Evolutionary conservation across 257 asterid genomes (phyloP), one percentile per base, ranked within the genome.

Genomic region (Lantana camara): DNA sequence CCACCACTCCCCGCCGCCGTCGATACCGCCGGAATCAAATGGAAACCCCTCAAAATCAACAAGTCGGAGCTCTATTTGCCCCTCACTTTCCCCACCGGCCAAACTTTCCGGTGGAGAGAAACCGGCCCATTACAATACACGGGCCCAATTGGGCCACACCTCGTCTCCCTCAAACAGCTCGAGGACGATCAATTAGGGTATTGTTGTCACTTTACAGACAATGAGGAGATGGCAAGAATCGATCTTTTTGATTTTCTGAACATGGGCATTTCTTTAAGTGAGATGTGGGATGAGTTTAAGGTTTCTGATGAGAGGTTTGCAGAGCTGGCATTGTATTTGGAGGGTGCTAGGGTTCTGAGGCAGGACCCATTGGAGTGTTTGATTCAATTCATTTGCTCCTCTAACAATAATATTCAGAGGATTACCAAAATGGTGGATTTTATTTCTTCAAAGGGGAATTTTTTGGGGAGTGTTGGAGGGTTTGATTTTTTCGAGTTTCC

Each of bases 51-150:
- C 19, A 76, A 74, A 52, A 68, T 85, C 23, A 65, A 68, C 61
- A 93, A 80, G 70, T 72, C 92, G 29, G 99, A 90, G 72, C 90
- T 93, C 59, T 83, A 84, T 73, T 64, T 93, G 63, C 95, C 99
- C 45, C 95, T 93, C 68, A 93, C 96, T 17, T 87, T 93, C 71
- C 99, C 99, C 57, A 93, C 99, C 7, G 99, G 99, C 40, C 99
- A 89, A 72, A 90, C 95, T 2, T 93, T 93, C 87, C 82, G 95
- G 70, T 93, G 96, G 96, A 93, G 73, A 76, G 77, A 81, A 53
- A 90, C 99, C 15, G 95, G 89, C 37, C 82, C 88, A 5, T 61
- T 69, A 17, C 95, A 87, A 57, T 93, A 68, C 77, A 90, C 97
- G 4, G 96, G 99, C 13, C 77, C 87, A 11, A 60, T 93, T 9